Conservation (phyloP, 768 basidiomycete genomes). For the Lactarius akahatsu region DNA sequence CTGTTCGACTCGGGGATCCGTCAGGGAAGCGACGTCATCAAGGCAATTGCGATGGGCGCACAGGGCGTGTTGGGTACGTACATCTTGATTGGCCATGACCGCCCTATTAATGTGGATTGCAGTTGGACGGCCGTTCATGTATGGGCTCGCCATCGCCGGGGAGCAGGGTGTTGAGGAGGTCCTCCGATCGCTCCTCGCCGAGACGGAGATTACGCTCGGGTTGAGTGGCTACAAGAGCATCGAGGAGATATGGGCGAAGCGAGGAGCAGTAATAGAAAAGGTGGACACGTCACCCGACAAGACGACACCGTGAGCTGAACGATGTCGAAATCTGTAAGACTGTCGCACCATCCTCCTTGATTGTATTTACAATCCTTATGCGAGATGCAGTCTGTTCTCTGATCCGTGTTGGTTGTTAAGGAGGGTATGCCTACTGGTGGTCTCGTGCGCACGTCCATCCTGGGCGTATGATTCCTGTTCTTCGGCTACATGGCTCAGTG, state of each 20-base stretch:
- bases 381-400: too few species aligned
- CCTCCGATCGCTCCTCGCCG: slow-evolving; percentile 62
- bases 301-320: slow-evolving; percentile 8
- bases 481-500: too few species aligned
- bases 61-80: slow-evolving; percentile 72
- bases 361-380: too few species aligned
- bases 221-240: slow-evolving; percentile 58
- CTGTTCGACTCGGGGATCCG: slow-evolving; percentile 83
- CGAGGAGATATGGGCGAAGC: slow-evolving; percentile 62
- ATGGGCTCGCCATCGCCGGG: slow-evolving; percentile 68
- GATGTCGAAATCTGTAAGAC: neutral
- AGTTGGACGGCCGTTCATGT: slow-evolving; percentile 76
- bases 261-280: slow-evolving; percentile 50
- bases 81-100: neutral
- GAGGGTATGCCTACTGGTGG: neutral
- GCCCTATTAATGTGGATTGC: neutral
- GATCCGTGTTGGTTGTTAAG: too few species aligned
- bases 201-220: slow-evolving; percentile 64
- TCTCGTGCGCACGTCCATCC: neutral
- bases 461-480: neutral
- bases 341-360: too few species aligned
- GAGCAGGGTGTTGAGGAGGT: slow-evolving; percentile 76
- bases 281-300: slow-evolving; percentile 32
- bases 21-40: slow-evolving; percentile 79
- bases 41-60: slow-evolving; percentile 84